Evolutionary conservation across 805 yeast species (phyloP), one percentile per base, ranked within the genome.

Genomic region (Spathaspora gorwiae): DNA sequence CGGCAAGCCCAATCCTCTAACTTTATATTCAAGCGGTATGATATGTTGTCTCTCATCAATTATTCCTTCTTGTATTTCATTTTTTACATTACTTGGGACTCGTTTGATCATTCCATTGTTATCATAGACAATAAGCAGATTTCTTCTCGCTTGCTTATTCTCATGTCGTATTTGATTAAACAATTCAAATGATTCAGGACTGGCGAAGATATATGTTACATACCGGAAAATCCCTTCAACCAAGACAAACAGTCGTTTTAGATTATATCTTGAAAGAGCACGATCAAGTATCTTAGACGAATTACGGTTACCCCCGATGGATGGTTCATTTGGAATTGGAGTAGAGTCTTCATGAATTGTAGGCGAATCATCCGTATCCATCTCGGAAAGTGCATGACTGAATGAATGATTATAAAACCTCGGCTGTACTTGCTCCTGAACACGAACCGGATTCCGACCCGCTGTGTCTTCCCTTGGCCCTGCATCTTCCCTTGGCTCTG

Each of bases 1-100:
- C 0, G 76, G 76, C 36, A 68, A 51, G 0, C 74, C 75, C 26
- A 49, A 11, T 2, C 75, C 75, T 47, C 52, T 53, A 12, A 49
- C 37, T 39, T 66, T 67, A 42, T 59, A 54, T 8, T 55, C 64
- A 6, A 62, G 43, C 0, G 73, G 73, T 0, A 69, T 53, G 3
- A 66, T 56, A 47, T 66, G 72, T 7, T 46, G 49, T 42, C 72
- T 46, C 5, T 59, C 37, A 46, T 67, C 73, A 7, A 64, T 54
- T 7, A 47, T 48, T 32, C 32, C 45, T 9, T 45, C 48, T 13
- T 29, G 43, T 34, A 37, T 50, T 8, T 44, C 45, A 14, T 43
- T 35, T 26, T 41, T 35, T 13, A 35, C 43, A 8, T 42, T 41
- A 14, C 24, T 14, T 6, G 48, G 15, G n/a, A 55, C 33, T 26